Conservation (phyloP, 208 protist genomes). For the Trichomonas gallinae region DNA sequence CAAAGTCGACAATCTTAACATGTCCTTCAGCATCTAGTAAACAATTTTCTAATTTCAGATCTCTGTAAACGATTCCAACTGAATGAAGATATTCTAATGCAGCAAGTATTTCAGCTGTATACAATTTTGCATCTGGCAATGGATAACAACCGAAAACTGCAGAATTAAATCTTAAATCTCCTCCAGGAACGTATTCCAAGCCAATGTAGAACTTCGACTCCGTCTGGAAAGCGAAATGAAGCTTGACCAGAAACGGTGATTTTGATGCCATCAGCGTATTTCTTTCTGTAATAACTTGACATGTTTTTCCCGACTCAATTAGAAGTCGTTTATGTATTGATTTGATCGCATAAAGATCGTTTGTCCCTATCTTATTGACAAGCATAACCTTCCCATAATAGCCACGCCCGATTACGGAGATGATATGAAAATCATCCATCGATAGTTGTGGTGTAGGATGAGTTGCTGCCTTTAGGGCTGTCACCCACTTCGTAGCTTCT, state of each 20-base stretch:
- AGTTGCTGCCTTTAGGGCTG: background rate
- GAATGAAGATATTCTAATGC: background rate
- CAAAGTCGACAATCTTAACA: conserved; percentile 44
- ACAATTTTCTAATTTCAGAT: conserved; percentile 42
- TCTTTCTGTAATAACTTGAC: background rate
- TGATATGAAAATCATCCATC: conserved; percentile 17
- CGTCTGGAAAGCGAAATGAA: conserved; percentile 7
- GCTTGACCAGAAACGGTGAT: background rate
- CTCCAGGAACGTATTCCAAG: background rate
- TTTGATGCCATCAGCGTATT: background rate
- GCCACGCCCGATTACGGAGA: background rate
- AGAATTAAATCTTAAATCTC: background rate
- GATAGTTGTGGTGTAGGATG: background rate
- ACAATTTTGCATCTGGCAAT: background rate
- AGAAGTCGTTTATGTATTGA: background rate
- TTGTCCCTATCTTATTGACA: background rate
- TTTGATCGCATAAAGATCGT: background rate
- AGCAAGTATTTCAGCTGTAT: background rate
- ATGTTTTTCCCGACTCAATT: background rate
- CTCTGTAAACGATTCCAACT: conserved; percentile 28
- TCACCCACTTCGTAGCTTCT: background rate
- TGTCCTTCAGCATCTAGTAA: background rate
- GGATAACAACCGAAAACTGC: background rate
- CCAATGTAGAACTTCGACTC: background rate
- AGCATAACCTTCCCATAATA: conserved; percentile 19